Conservation (phyloP, 495 filamentous ascomycete species). For the Penicillium robsamsonii region DNA sequence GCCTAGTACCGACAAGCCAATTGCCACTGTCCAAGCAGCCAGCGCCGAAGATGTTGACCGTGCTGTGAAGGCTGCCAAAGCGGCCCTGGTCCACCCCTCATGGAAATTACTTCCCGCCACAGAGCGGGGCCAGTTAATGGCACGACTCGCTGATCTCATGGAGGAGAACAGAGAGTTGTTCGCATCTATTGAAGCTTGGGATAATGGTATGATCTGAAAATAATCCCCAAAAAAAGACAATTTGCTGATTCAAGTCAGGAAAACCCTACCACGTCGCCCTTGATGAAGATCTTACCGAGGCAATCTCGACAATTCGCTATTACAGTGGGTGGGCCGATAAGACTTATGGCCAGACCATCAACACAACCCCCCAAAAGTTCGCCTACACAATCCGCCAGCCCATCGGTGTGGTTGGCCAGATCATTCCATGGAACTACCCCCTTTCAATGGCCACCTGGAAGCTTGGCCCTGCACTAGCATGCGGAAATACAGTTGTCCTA, state of each 20-base stretch:
- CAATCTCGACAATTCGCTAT: slow-evolving; percentile 68
- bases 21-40: slow-evolving; percentile 79
- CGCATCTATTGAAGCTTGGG: slow-evolving; percentile 91
- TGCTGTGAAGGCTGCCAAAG: slow-evolving; percentile 78
- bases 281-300: slow-evolving; percentile 71
- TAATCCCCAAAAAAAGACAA: no score
- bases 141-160: slow-evolving; percentile 69
- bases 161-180: slow-evolving; percentile 66
- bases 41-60: slow-evolving; percentile 75
- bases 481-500: slow-evolving; percentile 82
- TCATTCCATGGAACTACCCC: slow-evolving; percentile 93
- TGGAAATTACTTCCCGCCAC: slow-evolving; percentile 76
- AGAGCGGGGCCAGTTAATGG: slow-evolving; percentile 74
- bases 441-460: slow-evolving; percentile 91
- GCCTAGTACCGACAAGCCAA: slow-evolving; percentile 77
- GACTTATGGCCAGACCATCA: slow-evolving; percentile 84
- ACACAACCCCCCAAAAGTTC: slow-evolving; percentile 73
- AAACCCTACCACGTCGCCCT: slow-evolving; percentile 76
- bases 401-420: slow-evolving; percentile 85
- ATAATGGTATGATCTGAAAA: slow-evolving; percentile 60
- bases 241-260: slow-evolving; percentile 22
- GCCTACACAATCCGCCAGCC: slow-evolving; percentile 89
- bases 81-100: slow-evolving; percentile 70
- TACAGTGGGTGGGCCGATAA: slow-evolving; percentile 94
- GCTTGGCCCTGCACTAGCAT: slow-evolving; percentile 79